Conservation (phyloP, 495 filamentous ascomycete species). For the Neurospora cerealis region DNA sequence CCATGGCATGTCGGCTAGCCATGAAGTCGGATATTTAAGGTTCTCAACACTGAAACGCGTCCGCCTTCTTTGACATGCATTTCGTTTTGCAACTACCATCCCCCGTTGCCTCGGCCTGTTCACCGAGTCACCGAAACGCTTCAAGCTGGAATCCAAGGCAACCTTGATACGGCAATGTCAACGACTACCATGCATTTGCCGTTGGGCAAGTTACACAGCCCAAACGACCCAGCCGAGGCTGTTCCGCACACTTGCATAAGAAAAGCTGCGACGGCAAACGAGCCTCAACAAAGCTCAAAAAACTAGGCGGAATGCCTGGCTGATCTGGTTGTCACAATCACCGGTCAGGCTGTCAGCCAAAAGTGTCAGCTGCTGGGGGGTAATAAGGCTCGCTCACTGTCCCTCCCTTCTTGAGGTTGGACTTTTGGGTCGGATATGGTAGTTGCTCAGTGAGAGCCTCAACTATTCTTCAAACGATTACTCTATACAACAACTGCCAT, state of each 20-base stretch:
- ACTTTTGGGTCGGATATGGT: neutral
- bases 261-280: neutral
- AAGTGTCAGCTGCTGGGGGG: neutral
- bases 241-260: neutral
- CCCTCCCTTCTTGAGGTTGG: neutral
- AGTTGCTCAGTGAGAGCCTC: neutral
- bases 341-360: neutral
- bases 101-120: neutral
- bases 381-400: neutral
- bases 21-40: neutral
- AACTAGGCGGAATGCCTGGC: neutral
- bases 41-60: neutral
- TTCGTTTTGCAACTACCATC: neutral
- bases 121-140: neutral
- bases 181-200: neutral
- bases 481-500: constrained; percentile 4
- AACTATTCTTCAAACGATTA: neutral
- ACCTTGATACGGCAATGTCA: neutral
- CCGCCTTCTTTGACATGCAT: neutral
- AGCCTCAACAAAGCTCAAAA: neutral
- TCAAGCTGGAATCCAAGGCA: neutral
- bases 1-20: neutral
- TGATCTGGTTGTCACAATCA: neutral
- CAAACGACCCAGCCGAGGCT: neutral
- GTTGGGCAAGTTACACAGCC: neutral